These are phyloP conservation scores for Cyclocybe cylindracea DNA, from an alignment of 768 basidiomycete species.

Conservation along the genomic window DNA sequence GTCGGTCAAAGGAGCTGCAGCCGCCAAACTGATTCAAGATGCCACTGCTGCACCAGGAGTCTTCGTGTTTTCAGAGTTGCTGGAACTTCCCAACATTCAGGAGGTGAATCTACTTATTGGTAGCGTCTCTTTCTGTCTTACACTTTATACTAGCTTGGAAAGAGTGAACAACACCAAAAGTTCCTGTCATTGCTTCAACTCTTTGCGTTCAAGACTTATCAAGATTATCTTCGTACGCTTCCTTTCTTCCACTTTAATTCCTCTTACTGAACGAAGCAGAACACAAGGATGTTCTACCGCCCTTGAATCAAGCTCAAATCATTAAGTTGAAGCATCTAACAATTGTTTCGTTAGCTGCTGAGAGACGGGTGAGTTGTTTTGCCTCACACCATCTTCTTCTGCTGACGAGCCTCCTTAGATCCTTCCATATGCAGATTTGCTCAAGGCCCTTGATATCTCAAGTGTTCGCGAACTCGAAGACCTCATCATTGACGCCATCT, in stretches of 20 bases:
- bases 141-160: conserved; percentile 53
- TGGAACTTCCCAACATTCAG: conserved; percentile 81
- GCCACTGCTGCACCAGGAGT: conserved; percentile 89
- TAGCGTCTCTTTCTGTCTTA: background rate
- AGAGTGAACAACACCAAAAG: conserved; percentile 61
- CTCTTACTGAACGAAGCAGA: conserved; percentile 41
- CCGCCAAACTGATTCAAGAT: conserved; percentile 85
- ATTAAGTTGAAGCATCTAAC: conserved; percentile 93
- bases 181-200: conserved; percentile 72
- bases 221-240: conserved; percentile 74
- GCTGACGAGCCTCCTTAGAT: conserved; percentile 46
- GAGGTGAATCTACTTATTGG: conserved; percentile 55
- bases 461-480: conserved; percentile 91
- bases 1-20: conserved; percentile 88
- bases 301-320: conserved; percentile 70
- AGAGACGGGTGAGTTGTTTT: conserved; percentile 63
- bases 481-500: conserved; percentile 96
- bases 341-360: conserved; percentile 79
- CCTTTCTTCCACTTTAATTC: background rate
- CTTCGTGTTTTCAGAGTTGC: conserved; percentile 88
- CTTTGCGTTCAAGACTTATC: conserved; percentile 89
- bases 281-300: conserved; percentile 64
- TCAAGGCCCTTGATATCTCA: conserved; percentile 69
- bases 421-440: conserved; percentile 76
- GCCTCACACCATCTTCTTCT: conserved; percentile 1